Evolutionary conservation across 768 basidiomycete genomes (phyloP), one percentile per base, ranked within the genome.

Genomic region (Hortiboletus campestris): DNA sequence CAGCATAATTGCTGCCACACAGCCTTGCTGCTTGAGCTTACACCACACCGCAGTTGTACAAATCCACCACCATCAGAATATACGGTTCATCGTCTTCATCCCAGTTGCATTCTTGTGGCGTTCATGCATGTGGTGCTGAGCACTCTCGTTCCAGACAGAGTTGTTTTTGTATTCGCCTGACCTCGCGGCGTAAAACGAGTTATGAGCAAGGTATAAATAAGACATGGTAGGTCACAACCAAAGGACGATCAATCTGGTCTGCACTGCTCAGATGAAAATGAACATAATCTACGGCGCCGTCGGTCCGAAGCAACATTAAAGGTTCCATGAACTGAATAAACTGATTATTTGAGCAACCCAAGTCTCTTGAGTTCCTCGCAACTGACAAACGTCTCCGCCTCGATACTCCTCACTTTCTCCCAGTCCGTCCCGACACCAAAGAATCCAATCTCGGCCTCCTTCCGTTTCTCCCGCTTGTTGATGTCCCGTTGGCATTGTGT

Each of bases 351-450:
- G 58, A 86, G 61, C 39, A 86, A 64, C 7, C 87, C 85, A 64
- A 88, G 67, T 67, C 76, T 72, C 71, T 77, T 84, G 66, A 95
- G 74, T 72, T 85, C 84, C 57, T 93, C 89, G 67, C 95, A 98
- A 63, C 82, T 85, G 56, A 80, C 78, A 45, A 93, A 78, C 36
- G 77, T 80, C 75, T 94, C 88, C 31, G 72, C 73, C 47, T 89
- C 81, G 49, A 97, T 88, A 61, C 74, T 71, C 68, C 79, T 77
- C 55, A 98, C 88, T 73, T 91, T 91, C 32, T 93, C 88, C 89
- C 91, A 93, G 68, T 98, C 90, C 12, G 93, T 90, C 31, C 94
- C 91, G 51, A 97, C 76, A 6, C 95, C 96, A 69, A 98, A 94
- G 58, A 97, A 71, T 6, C 96, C 96, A 38, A 90, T 72, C 63